Evolutionary conservation across 2,329 filamentous ascomycete species (phyloP).

Genomic region (Cladosporium halotolerans): DNA sequence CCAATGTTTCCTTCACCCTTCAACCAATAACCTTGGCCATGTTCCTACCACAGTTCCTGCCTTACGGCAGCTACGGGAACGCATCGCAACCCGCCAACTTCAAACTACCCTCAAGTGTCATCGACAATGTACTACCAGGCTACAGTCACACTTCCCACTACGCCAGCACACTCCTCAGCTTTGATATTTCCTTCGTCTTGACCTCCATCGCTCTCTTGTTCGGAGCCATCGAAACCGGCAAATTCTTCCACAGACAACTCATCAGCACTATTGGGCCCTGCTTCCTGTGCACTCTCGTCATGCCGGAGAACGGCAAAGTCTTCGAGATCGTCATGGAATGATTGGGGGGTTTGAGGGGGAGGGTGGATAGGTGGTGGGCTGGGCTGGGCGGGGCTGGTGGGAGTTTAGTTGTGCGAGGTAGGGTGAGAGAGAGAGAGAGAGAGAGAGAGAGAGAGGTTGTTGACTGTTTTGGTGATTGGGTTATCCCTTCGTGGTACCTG

Average conservation of each 20-base stretch:
- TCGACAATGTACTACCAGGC: slow-evolving; percentile 47
- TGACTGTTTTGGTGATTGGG: no score
- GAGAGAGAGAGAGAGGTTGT: no score
- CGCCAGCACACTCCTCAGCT: slow-evolving; percentile 36
- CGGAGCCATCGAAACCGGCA: slow-evolving; percentile 33
- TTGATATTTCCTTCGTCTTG: slow-evolving; percentile 45
- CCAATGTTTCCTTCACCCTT: no score
- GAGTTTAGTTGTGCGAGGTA: no score
- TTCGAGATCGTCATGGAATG: slow-evolving; percentile 39
- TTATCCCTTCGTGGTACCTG: no score
- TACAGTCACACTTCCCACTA: slow-evolving; percentile 44
- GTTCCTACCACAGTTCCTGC: slow-evolving; percentile 8
- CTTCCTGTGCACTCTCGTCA: slow-evolving; percentile 39
- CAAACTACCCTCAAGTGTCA: slow-evolving; percentile 39
- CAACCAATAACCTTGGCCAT: slow-evolving; percentile 10
- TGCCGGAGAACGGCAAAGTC: slow-evolving; percentile 40
- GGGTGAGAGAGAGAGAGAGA: no score
- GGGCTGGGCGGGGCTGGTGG: no score
- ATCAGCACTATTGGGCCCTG: slow-evolving; percentile 29
- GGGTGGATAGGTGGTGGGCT: no score
- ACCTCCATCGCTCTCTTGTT: slow-evolving; percentile 38
- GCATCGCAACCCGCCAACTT: slow-evolving; percentile 12
- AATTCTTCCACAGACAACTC: slow-evolving; percentile 31
- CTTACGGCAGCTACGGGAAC: slow-evolving; percentile 1
- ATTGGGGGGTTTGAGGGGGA: no score